A percentile compares a stretch with the other conserved stretches of the same genome.
phyloP scores from a whole-genome alignment of 2,329 filamentous ascomycete genomes.

The Xylariaceae sp. region DNA sequence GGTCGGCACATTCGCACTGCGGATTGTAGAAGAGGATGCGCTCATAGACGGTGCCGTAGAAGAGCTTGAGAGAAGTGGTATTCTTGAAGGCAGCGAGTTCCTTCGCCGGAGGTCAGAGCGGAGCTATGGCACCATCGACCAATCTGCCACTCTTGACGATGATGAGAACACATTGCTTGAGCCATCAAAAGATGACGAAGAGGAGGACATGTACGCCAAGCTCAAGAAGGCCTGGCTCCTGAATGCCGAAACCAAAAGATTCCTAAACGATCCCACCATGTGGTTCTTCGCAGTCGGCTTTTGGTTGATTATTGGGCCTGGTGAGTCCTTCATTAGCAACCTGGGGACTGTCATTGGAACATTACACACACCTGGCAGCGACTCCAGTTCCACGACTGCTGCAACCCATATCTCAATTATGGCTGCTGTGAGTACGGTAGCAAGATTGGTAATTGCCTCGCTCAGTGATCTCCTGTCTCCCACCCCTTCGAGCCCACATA shows the following conservation, averaged over 20 bases:
- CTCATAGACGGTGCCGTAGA: slow-evolving; percentile 88
- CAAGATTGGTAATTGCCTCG: slow-evolving; percentile 83
- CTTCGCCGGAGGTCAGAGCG: slow-evolving; percentile 55
- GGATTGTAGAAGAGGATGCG: slow-evolving; percentile 77
- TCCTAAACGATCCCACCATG: slow-evolving; percentile 87
- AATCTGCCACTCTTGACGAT: slow-evolving; percentile 34
- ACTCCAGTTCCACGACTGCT: slow-evolving; percentile 52
- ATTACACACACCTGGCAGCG: slow-evolving; percentile 58
- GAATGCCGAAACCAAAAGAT: slow-evolving; percentile 83
- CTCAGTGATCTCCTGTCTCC: slow-evolving; percentile 83
- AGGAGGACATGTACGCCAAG: slow-evolving; percentile 45
- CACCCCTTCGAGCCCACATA: slow-evolving; percentile 56
- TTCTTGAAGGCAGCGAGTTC: slow-evolving; percentile 71
- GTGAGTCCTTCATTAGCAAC: slow-evolving; percentile 98
- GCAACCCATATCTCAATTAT: slow-evolving; percentile 92
- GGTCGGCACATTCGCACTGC: slow-evolving; percentile 68
- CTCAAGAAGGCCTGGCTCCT: slow-evolving; percentile 86
- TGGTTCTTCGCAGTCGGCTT: slow-evolving; percentile 91
- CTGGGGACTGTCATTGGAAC: slow-evolving; percentile 90
- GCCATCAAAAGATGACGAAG: slow-evolving; percentile 32
- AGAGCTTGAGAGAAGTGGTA: slow-evolving; percentile 82
- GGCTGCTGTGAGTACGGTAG: slow-evolving; percentile 83
- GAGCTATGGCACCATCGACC: slow-evolving; percentile 61
- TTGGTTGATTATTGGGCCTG: slow-evolving; percentile 87
- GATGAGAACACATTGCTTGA: slow-evolving; percentile 41